phyloP scores from a whole-genome alignment of 345 rosid genomes.

The Erodium maritimum region DNA sequence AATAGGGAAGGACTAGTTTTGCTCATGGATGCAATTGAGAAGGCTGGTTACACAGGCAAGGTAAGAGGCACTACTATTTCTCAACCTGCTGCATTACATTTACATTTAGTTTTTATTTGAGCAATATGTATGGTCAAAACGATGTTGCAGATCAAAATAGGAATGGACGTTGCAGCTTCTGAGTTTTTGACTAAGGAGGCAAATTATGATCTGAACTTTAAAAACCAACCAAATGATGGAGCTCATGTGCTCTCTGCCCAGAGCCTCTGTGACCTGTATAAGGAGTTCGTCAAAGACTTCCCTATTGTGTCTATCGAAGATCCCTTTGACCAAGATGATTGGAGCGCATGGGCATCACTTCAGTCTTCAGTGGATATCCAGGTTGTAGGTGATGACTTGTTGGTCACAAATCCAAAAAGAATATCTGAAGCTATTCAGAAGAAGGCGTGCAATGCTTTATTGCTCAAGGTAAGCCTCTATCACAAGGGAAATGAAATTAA shows the following conservation, averaged over 20 bases:
- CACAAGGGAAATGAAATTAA: neutral
- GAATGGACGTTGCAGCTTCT: slow-evolving; percentile 99
- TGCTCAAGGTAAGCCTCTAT: slow-evolving; percentile 50
- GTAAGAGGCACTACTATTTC: slow-evolving; percentile 18
- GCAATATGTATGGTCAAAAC: slow-evolving; percentile 1
- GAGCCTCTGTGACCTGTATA: slow-evolving; percentile 71
- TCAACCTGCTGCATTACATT: slow-evolving; percentile 3
- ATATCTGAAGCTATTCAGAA: slow-evolving; percentile 88
- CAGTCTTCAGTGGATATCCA: slow-evolving; percentile 87
- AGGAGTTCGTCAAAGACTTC: slow-evolving; percentile 76
- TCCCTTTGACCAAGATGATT: slow-evolving; percentile 98
- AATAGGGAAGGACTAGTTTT: slow-evolving; percentile 92
- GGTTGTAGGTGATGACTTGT: slow-evolving; percentile 85
- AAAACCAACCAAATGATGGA: slow-evolving; percentile 92
- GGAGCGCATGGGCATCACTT: slow-evolving; percentile 87
- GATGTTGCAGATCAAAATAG: slow-evolving; percentile 72
- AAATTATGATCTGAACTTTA: slow-evolving; percentile 81
- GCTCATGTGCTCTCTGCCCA: slow-evolving; percentile 66
- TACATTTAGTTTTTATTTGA: too few relatives aligned
- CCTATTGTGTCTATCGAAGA: slow-evolving; percentile 91
- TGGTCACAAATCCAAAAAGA: slow-evolving; percentile 93
- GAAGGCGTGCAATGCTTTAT: slow-evolving; percentile 82
- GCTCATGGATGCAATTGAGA: slow-evolving; percentile 91
- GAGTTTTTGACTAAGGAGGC: slow-evolving; percentile 83
- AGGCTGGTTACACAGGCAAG: slow-evolving; percentile 93